phyloP scores from a whole-genome alignment of 2,329 filamentous ascomycete species.

The Byssochlamys sp. region DNA sequence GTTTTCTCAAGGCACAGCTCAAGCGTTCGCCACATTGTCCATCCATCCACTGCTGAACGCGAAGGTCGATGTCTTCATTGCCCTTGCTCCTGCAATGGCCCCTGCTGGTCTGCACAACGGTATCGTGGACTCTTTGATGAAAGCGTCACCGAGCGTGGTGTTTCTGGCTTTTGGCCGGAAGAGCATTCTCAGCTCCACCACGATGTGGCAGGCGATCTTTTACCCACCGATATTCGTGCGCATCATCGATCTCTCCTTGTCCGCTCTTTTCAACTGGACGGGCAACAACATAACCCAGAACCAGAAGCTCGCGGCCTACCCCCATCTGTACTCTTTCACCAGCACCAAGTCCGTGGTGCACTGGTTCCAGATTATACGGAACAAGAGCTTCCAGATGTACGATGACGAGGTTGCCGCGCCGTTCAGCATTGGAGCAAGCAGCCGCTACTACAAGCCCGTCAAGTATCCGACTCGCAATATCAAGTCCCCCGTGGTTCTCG shows the following conservation, averaged over 20 bases:
- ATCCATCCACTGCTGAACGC: slow-evolving; percentile 87
- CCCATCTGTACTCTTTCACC: slow-evolving; percentile 91
- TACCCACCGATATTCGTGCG: slow-evolving; percentile 90
- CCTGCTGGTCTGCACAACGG: slow-evolving; percentile 82
- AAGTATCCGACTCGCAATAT: slow-evolving; percentile 96
- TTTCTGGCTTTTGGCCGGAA: slow-evolving; percentile 87
- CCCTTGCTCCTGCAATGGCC: slow-evolving; percentile 90
- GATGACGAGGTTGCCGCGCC: slow-evolving; percentile 84
- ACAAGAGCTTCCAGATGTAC: slow-evolving; percentile 94
- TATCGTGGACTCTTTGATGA: slow-evolving; percentile 84
- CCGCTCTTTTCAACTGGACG: slow-evolving; percentile 83
- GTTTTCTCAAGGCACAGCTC: slow-evolving; percentile 92
- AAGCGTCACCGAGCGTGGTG: slow-evolving; percentile 82
- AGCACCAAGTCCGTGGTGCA: slow-evolving; percentile 95
- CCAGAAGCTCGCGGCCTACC: slow-evolving; percentile 91
- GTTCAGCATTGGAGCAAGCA: slow-evolving; percentile 58
- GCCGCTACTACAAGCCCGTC: slow-evolving; percentile 89
- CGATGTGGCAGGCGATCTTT: slow-evolving; percentile 93
- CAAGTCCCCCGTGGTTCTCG: slow-evolving; percentile 82
- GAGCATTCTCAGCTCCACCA: slow-evolving; percentile 82
- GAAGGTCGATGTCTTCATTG: slow-evolving; percentile 92
- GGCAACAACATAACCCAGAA: slow-evolving; percentile 71
- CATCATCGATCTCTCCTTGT: slow-evolving; percentile 70
- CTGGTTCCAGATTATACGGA: slow-evolving; percentile 98
- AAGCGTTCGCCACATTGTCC: slow-evolving; percentile 86